Conservation (phyloP, 352 stramenopile species). For the Phytopythium boreale region DNA sequence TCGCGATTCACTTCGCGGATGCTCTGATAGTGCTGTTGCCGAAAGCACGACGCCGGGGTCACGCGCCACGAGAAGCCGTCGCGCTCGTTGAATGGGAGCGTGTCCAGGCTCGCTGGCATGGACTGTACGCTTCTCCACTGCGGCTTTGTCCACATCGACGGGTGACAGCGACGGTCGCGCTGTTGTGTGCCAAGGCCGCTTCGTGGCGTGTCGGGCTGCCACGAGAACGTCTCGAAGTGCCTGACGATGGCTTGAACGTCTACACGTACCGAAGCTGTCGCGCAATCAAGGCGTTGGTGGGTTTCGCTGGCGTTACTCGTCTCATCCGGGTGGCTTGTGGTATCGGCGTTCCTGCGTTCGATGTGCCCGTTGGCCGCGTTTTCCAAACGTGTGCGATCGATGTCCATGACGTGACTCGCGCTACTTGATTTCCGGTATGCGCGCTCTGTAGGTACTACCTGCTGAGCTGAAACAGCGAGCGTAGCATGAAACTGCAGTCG, state of each 20-base stretch:
- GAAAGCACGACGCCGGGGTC: not conserved
- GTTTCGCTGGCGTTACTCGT: not conserved
- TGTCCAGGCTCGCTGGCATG: not conserved
- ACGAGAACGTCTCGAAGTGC: not conserved
- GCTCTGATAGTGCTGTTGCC: not conserved
- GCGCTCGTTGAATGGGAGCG: not conserved
- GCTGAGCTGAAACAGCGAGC: not conserved
- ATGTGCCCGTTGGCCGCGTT: not conserved
- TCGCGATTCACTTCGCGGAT: conserved; percentile 1
- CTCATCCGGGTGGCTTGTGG: not conserved
- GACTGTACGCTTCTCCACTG: not conserved
- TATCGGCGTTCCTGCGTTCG: not conserved
- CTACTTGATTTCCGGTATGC: not conserved
- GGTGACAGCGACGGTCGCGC: not conserved
- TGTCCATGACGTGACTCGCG: not conserved
- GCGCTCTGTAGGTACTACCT: not conserved
- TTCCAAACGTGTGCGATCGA: not conserved
- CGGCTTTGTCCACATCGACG: not conserved
- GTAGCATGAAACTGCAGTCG: not conserved
- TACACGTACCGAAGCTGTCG: not conserved
- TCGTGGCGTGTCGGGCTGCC: not conserved
- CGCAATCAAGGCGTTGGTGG: not conserved
- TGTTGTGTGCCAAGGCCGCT: not conserved
- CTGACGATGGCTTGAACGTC: not conserved
- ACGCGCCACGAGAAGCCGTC: conserved; percentile 1